Percentiles rank a stretch among this genome's conserved stretches.
phyloP scores from a whole-genome alignment of 441 rosid genomes.

The Kokia cookei region DNA sequence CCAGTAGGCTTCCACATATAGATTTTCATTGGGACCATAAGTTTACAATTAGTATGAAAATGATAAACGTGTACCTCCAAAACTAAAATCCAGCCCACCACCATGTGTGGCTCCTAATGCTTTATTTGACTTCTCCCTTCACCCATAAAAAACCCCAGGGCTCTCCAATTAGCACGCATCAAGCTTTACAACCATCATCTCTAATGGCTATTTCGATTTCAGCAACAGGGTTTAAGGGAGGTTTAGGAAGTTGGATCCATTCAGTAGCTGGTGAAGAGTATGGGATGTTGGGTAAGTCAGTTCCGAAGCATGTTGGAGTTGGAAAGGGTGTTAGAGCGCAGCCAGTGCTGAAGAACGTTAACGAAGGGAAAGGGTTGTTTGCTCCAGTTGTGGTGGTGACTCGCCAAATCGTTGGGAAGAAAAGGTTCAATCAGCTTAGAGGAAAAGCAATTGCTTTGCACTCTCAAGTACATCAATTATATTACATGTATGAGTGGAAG shows the following conservation, averaged over 20 bases:
- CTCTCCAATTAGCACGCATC: no score
- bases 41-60: no score
- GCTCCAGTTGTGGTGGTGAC: conserved; percentile 76
- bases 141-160: no score
- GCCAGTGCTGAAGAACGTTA: conserved; percentile 82
- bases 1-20: no score
- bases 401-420: conserved; percentile 70
- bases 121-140: no score
- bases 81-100: no score
- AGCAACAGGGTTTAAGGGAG: conserved; percentile 44
- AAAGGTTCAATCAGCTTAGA: conserved; percentile 80
- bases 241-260: conserved; percentile 38
- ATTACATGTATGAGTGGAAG: no score
- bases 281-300: conserved; percentile 28
- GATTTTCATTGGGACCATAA: no score
- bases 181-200: no score
- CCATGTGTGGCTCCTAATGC: no score
- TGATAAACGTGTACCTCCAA: no score
- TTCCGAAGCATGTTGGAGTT: conserved; percentile 31
- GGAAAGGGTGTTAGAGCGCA: conserved; percentile 35
- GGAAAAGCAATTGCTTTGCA: conserved; percentile 98
- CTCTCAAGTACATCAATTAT: conserved; percentile 28
- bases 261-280: conserved; percentile 52
- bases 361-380: conserved; percentile 91
- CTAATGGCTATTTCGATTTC: conserved; percentile 61